These are phyloP conservation scores for Aspergillus udagawae DNA, from an alignment of 2,329 filamentous ascomycete species.

Conservation along the genomic window DNA sequence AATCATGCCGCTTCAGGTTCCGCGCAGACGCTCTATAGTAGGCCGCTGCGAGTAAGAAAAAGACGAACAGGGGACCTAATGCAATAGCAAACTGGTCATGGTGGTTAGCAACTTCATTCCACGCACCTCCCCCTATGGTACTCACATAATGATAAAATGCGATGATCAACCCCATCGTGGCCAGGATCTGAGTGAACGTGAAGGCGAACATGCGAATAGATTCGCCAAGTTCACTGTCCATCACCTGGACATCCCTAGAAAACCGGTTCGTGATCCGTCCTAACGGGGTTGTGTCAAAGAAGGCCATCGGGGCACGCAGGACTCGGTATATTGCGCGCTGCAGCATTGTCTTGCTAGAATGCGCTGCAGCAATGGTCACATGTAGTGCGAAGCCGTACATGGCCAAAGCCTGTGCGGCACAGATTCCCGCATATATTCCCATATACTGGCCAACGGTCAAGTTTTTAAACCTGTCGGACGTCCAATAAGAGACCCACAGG, in stretches of 20 bases:
- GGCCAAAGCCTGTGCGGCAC: constrained; percentile 64
- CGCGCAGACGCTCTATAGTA: constrained; percentile 91
- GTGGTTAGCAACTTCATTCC: constrained; percentile 1
- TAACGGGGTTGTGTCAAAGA: constrained; percentile 95
- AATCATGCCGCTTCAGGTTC: constrained; percentile 91
- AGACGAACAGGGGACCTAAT: constrained; percentile 62
- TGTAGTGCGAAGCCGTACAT: constrained; percentile 78
- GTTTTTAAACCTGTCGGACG: constrained; percentile 65
- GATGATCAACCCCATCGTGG: constrained; percentile 86
- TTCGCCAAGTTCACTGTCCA: constrained; percentile 90
- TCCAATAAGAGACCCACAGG: constrained; percentile 94
- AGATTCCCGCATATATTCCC: constrained; percentile 66
- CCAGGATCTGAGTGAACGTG: constrained; percentile 74
- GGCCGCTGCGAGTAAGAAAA: constrained; percentile 77
- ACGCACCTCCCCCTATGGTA: background rate
- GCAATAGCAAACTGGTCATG: constrained; percentile 60
- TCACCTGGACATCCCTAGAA: constrained; percentile 89
- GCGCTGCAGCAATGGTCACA: constrained; percentile 75
- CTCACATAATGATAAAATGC: constrained; percentile 79
- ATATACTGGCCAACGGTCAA: constrained; percentile 67
- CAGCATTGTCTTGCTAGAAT: constrained; percentile 76
- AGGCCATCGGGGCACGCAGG: constrained; percentile 69
- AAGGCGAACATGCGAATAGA: constrained; percentile 90
- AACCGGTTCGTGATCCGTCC: constrained; percentile 96
- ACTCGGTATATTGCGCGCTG: constrained; percentile 74